These are phyloP conservation scores for Lecanicillium sp. DNA, from an alignment of 2,329 filamentous ascomycete species.

Conservation along the genomic window DNA sequence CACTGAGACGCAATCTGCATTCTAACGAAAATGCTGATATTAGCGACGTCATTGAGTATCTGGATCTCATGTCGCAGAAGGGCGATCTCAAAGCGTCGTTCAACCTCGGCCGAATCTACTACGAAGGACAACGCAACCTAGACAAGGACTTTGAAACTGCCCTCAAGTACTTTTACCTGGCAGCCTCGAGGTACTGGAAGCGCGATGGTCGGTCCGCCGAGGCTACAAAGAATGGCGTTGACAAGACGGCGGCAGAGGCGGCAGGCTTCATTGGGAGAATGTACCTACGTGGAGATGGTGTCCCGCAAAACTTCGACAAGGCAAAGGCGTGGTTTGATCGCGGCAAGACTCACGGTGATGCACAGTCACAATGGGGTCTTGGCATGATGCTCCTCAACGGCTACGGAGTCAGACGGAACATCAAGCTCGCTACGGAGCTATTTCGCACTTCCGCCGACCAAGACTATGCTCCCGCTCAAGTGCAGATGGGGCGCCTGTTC, in stretches of 20 bases:
- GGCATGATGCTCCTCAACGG: constrained; percentile 80
- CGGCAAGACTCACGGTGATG: constrained; percentile 67
- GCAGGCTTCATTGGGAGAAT: constrained; percentile 85
- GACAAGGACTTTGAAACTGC: constrained; percentile 68
- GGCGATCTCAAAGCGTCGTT: constrained; percentile 84
- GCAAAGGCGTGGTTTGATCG: constrained; percentile 80
- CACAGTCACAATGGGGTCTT: constrained; percentile 77
- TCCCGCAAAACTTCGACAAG: constrained; percentile 69
- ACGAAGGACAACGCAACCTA: constrained; percentile 74
- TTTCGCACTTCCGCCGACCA: constrained; percentile 77
- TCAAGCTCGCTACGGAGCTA: constrained; percentile 64
- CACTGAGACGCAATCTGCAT: constrained; percentile 63
- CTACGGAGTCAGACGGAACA: constrained; percentile 63
- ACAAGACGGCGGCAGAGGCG: constrained; percentile 74
- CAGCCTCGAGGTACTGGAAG: constrained; percentile 76
- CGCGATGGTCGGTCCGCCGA: constrained; percentile 69
- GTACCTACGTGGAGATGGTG: constrained; percentile 81
- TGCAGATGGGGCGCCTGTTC: constrained; percentile 76
- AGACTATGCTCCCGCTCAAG: constrained; percentile 73
- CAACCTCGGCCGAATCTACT: constrained; percentile 78
- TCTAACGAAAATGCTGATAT: constrained; percentile 80
- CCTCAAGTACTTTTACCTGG: constrained; percentile 72
- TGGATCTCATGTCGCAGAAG: constrained; percentile 84
- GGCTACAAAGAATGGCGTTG: constrained; percentile 62
- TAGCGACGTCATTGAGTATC: constrained; percentile 90